These are phyloP conservation scores for Phytopythium mirpurense DNA, from an alignment of 352 stramenopile species.

Conservation along the genomic window DNA sequence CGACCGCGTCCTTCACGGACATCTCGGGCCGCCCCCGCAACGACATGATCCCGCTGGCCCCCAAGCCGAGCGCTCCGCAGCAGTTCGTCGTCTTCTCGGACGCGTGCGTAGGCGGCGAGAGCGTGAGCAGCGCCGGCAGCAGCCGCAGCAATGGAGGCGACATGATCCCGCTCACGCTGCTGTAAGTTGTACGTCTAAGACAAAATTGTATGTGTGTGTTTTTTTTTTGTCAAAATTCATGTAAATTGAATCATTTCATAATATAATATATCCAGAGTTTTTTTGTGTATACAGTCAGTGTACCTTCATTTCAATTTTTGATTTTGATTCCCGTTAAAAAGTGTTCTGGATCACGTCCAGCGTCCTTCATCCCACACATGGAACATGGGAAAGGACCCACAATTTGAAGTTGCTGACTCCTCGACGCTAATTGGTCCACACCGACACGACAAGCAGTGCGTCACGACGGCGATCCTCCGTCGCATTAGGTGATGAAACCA, in stretches of 20 bases:
- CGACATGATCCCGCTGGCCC: conserved; percentile 6
- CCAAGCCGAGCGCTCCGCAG: neutral
- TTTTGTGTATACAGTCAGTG: no score
- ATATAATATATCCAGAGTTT: no score
- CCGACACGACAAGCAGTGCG: conserved; percentile 3
- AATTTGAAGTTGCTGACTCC: conserved; percentile 1
- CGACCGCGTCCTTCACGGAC: neutral
- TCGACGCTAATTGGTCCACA: neutral
- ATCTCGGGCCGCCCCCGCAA: neutral
- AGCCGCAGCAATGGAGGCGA: neutral
- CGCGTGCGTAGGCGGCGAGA: neutral
- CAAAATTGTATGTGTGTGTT: no score
- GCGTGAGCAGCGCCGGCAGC: neutral
- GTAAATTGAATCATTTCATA: no score
- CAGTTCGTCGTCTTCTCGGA: conserved; percentile 7
- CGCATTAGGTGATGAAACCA: neutral
- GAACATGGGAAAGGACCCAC: conserved; percentile 1
- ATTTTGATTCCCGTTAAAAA: neutral
- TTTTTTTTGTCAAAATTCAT: no score
- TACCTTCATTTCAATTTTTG: no score
- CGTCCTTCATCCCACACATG: neutral
- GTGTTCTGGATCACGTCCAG: no score
- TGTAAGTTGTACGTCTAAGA: no score
- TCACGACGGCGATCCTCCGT: neutral
- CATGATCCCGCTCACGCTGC: conserved; percentile 3